phyloP scores from a whole-genome alignment of 371 early-diverging fungal species.

The Haplosporangium sp. region DNA sequence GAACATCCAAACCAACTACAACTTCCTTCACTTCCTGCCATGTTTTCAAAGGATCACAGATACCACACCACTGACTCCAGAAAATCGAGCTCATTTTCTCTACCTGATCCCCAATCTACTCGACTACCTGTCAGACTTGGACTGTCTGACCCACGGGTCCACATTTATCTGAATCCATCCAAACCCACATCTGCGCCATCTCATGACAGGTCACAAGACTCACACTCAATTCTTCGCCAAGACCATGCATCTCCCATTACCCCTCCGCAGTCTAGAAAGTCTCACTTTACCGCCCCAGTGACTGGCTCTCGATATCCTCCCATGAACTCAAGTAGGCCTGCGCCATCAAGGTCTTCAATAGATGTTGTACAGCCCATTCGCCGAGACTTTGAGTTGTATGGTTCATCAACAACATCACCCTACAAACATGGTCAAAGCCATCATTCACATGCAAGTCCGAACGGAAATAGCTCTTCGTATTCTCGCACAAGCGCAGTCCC shows the following conservation, averaged over 20 bases:
- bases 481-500: background rate
- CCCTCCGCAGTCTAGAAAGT: background rate
- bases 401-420: background rate
- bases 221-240: background rate
- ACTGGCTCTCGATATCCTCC: background rate
- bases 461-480: too few relatives aligned
- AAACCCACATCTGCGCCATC: slow-evolving; percentile 13
- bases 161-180: slow-evolving; percentile 14
- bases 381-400: slow-evolving; percentile 14
- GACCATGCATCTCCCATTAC: background rate
- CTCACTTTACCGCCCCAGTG: background rate
- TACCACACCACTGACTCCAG: background rate
- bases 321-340: background rate
- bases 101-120: slow-evolving; percentile 2
- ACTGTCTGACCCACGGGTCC: slow-evolving; percentile 27
- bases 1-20: background rate
- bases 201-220: background rate
- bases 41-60: slow-evolving; percentile 20
- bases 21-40: slow-evolving; percentile 35
- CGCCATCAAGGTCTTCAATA: background rate
- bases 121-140: slow-evolving; percentile 31
- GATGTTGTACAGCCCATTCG: slow-evolving; percentile 7
- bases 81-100: background rate
- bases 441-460: background rate
- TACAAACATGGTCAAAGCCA: background rate